phyloP scores from a whole-genome alignment of 208 protist species.

The Trichomonas gallinae region DNA sequence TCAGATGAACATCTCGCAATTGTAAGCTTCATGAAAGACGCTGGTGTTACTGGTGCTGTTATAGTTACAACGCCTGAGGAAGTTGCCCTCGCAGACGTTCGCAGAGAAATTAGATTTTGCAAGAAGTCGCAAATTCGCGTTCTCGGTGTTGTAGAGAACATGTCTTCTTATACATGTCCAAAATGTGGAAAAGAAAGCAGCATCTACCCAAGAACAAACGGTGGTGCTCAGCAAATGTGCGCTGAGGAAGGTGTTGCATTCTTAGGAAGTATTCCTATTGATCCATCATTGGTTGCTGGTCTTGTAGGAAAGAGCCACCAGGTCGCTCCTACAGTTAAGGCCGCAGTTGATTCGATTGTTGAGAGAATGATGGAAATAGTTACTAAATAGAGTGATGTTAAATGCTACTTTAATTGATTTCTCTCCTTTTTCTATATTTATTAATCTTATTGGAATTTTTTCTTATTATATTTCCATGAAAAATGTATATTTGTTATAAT shows the following conservation, averaged over 20 bases:
- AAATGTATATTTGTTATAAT: too few species aligned
- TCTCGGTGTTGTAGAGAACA: constrained; percentile 98
- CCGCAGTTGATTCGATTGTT: neutral
- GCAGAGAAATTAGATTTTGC: constrained; percentile 95
- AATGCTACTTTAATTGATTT: too few species aligned
- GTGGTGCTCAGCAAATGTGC: neutral
- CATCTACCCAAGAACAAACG: neutral
- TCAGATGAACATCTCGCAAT: constrained; percentile 96
- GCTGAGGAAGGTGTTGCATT: neutral
- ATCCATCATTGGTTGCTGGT: neutral
- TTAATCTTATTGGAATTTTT: too few species aligned
- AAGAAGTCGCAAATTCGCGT: constrained; percentile 61
- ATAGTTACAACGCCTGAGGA: constrained; percentile 88
- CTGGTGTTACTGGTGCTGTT: constrained; percentile 63
- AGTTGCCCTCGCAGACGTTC: constrained; percentile 90
- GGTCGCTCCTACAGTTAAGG: neutral
- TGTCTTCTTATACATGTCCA: constrained; percentile 51
- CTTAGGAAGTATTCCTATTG: neutral
- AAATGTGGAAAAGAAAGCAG: neutral
- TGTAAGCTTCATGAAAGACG: constrained; percentile 63
- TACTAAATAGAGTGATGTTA: neutral
- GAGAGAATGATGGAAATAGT: neutral
- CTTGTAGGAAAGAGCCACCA: neutral
- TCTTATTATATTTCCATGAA: too few species aligned
- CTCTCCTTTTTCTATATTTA: too few species aligned